Percentiles rank a stretch among this genome's conserved stretches.
Conservation (phyloP, 2,329 filamentous ascomycete species). For the Sordariomycetes sp. region DNA sequence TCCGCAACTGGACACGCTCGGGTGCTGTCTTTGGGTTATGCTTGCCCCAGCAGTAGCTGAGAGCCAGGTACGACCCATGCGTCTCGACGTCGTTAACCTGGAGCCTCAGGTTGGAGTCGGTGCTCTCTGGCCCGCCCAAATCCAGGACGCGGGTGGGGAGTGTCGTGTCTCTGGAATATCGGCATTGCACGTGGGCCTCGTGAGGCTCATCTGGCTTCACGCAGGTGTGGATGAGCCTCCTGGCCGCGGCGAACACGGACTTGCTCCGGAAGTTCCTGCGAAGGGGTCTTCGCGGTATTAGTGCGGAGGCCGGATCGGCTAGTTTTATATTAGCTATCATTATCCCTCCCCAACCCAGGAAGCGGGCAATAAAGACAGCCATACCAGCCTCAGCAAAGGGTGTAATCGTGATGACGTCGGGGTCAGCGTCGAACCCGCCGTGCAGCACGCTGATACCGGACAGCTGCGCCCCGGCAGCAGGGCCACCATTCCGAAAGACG, state of each 20-base stretch:
- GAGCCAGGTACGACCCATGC: neutral
- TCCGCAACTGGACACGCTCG: neutral
- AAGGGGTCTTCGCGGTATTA: neutral
- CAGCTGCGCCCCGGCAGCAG: neutral
- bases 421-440: neutral
- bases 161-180: neutral
- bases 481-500: neutral
- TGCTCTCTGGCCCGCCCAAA: neutral
- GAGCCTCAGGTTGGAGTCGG: neutral
- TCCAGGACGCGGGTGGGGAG: neutral
- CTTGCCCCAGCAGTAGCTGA: slow-evolving; percentile 3
- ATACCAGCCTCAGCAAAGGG: neutral
- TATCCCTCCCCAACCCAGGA: neutral
- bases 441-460: neutral
- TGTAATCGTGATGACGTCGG: neutral
- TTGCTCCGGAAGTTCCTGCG: neutral
- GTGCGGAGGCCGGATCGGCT: neutral
- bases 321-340: neutral
- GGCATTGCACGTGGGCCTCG: neutral
- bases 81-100: neutral
- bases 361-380: neutral
- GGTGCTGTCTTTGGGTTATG: neutral
- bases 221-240: neutral
- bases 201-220: neutral
- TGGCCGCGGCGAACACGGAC: neutral